Evolutionary conservation across 768 basidiomycete species (phyloP), one percentile per base, ranked within the genome.

Genomic region (Termitomyces sp.): DNA sequence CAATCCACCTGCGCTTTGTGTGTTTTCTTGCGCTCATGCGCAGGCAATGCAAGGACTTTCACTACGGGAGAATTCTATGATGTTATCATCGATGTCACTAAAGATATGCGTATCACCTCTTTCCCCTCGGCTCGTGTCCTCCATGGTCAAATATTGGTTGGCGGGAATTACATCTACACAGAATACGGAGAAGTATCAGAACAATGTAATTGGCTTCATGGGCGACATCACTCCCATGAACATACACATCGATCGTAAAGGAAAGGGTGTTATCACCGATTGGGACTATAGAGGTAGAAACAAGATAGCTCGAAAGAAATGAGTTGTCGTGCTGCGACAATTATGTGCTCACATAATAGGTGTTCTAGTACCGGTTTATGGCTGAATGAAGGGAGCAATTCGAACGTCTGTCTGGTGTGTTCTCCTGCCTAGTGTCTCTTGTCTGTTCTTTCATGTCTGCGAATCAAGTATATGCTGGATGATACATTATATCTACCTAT

Each of bases 211-310:
- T 28, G 26, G 26, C 2, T 45, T 14, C 53, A 47, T 8, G 43
- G n/a, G 53, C 10, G 45, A 47, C 12, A 40, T 54, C 37, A 40
- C 37, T 5, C 53, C 45, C 10, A 8, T n/a, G 45, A 54, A 54
- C 19, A 41, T 47, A 0, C 53, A 32, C 28, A 17, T 54, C 15
- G 53, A 54, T 46, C 37, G 28, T 26, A 14, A 46, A 7, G 53
- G 53, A 24, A 46, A 38, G 37, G 53, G 53, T 7, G 45, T 54
- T 24, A 45, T 54, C 10, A 46, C 43, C 8, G 45, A 54, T 19
- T 54, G 28, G n/a, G 53, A 54, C 24, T 5, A 21, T 28, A 10
- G 2, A 22, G 2, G 2, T 2, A 17, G 47, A 37, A 48, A 17
- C 14, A 32, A 46, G 21, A 28, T 28, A 17, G 35, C 15, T 37